These are phyloP conservation scores for Pseudogymnoascus sp. DNA, from an alignment of 2,329 filamentous ascomycete genomes.

Conservation along the genomic window DNA sequence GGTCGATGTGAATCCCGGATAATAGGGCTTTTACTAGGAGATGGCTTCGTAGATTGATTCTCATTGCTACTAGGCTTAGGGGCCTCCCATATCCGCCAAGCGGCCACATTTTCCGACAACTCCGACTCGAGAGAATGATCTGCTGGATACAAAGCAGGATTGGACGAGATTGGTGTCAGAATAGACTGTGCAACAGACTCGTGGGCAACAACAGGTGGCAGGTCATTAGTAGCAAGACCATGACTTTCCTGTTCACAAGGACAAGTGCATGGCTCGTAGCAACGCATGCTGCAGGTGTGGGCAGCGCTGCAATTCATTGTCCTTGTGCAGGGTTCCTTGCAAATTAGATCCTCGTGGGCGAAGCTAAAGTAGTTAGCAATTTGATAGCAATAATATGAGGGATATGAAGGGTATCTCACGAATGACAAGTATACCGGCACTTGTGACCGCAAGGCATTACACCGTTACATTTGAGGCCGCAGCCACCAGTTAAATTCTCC, in stretches of 20 bases:
- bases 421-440: constrained; percentile 24
- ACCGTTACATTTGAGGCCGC: constrained; percentile 36
- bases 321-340: constrained; percentile 18
- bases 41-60: background rate
- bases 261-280: background rate
- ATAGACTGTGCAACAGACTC: background rate
- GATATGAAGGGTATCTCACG: constrained; percentile 7
- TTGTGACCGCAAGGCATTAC: constrained; percentile 25
- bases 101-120: background rate
- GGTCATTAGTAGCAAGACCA: background rate
- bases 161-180: background rate
- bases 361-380: constrained; percentile 10
- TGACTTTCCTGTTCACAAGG: background rate
- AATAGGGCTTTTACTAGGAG: background rate
- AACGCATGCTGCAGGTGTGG: background rate
- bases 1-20: background rate
- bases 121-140: background rate
- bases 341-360: constrained; percentile 20
- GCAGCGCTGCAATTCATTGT: constrained; percentile 15
- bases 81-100: background rate
- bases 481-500: constrained; percentile 44
- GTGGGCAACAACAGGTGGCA: background rate
- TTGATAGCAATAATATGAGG: background rate
- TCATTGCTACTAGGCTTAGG: background rate
- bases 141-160: background rate